A percentile compares a stretch with the other conserved stretches of the same genome.
These are phyloP conservation scores for Alloteropsis semialata DNA, from an alignment of 176 grass and related monocot genomes.

Conservation along the genomic window DNA sequence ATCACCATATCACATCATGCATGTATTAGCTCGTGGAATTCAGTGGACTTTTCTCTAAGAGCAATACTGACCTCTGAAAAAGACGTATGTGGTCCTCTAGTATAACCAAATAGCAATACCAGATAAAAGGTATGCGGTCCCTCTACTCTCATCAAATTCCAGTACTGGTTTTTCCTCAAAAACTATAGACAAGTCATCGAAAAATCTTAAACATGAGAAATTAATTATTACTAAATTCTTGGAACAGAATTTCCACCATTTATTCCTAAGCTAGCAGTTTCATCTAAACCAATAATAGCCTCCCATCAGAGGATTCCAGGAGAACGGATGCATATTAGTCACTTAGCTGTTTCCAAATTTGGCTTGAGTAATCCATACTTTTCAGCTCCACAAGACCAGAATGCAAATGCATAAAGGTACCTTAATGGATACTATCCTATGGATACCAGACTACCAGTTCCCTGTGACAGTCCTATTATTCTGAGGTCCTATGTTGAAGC, in stretches of 20 bases:
- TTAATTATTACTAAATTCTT: background rate
- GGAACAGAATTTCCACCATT: background rate
- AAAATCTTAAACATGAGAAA: background rate
- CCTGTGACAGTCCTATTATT: background rate
- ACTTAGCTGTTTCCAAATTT: background rate
- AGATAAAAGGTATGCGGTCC: background rate
- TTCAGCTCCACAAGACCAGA: background rate
- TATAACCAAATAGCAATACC: background rate
- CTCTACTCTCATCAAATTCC: background rate
- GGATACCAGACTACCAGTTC: background rate
- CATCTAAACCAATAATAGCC: background rate
- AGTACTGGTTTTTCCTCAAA: background rate
- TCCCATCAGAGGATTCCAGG: background rate
- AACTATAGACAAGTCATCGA: background rate
- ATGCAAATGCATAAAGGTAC: background rate
- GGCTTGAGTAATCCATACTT: background rate
- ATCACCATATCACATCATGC: background rate
- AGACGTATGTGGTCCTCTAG: background rate
- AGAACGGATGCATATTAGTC: background rate
- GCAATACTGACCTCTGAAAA: slow-evolving; percentile 2
- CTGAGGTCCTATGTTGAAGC: background rate
- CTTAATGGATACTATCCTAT: background rate
- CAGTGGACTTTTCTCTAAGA: slow-evolving; percentile 4
- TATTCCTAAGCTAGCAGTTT: background rate
- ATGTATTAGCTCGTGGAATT: background rate